phyloP scores from a whole-genome alignment of 1,284 basidiomycete species.

The Leccinum subfulvum region DNA sequence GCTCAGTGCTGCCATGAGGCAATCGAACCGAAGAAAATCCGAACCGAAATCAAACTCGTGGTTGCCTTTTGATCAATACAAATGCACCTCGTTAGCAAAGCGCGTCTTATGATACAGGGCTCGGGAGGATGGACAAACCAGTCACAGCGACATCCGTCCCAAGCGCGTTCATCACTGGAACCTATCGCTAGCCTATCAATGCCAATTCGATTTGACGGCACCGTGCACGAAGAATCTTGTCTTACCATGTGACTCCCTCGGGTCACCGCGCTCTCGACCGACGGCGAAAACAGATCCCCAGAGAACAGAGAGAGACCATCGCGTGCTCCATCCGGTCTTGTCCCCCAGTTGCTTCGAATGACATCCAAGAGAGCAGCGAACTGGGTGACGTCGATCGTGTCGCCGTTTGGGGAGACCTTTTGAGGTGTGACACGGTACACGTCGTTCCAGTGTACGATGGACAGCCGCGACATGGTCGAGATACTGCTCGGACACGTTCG shows the following conservation, averaged over 20 bases:
- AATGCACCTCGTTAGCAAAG: slow-evolving; percentile 4
- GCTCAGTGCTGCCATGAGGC: no score
- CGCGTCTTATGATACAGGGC: neutral
- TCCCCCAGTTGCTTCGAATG: slow-evolving; percentile 53
- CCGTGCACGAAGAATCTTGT: neutral
- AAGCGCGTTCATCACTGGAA: slow-evolving; percentile 78
- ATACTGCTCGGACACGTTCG: neutral
- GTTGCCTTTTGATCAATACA: slow-evolving; percentile 44
- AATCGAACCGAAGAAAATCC: no score
- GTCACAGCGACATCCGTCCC: slow-evolving; percentile 67
- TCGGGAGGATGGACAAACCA: slow-evolving; percentile 38
- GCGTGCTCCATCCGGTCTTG: slow-evolving; percentile 47
- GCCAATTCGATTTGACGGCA: no score
- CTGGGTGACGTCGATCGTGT: slow-evolving; percentile 75
- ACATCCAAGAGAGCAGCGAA: slow-evolving; percentile 64
- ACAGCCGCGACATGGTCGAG: slow-evolving; percentile 27
- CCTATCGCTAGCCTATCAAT: slow-evolving; percentile 40
- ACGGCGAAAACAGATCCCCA: slow-evolving; percentile 85
- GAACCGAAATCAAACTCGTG: slow-evolving; percentile 61
- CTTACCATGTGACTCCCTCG: slow-evolving; percentile 89
- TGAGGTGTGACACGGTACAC: slow-evolving; percentile 75
- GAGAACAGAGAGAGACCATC: slow-evolving; percentile 86
- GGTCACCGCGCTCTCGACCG: slow-evolving; percentile 84
- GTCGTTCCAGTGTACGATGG: slow-evolving; percentile 67
- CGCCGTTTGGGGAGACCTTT: slow-evolving; percentile 51